Conservation (phyloP, 2,329 filamentous ascomycete genomes). For the Aspergillus pseudonomiae region DNA sequence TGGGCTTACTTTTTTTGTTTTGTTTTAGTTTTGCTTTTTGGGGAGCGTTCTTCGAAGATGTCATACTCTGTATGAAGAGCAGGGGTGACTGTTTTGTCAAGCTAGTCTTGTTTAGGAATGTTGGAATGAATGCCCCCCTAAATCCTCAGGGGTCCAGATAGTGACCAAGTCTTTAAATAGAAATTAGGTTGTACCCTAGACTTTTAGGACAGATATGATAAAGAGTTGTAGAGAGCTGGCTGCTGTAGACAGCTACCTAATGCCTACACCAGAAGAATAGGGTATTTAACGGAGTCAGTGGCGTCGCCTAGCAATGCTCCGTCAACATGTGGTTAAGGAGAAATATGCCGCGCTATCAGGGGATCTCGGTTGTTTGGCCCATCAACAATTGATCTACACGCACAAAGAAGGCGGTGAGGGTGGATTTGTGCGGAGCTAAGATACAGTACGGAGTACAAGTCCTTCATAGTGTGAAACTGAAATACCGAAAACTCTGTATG, state of each 20-base stretch:
- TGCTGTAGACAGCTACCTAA: neutral
- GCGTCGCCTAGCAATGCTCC: neutral
- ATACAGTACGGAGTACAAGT: neutral
- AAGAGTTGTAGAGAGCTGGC: neutral
- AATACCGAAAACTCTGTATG: neutral
- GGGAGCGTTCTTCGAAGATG: neutral
- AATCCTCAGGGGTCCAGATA: neutral
- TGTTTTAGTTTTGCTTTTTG: neutral
- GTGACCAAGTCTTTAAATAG: neutral
- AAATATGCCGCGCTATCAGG: neutral
- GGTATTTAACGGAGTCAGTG: neutral
- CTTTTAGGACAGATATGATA: neutral
- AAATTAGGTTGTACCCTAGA: neutral
- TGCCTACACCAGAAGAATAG: neutral
- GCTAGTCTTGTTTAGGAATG: neutral
- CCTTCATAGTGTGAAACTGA: neutral
- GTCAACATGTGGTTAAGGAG: neutral
- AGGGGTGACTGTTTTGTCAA: neutral
- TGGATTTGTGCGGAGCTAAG: neutral
- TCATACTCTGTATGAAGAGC: neutral
- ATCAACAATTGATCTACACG: neutral
- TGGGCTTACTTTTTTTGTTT: neutral
- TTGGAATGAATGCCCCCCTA: neutral
- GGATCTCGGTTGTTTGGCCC: neutral
- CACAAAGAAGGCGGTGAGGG: slow-evolving; percentile 10